phyloP scores from a whole-genome alignment of 225 moss, liverwort and hornwort genomes.

The Marchantia paleacea region DNA sequence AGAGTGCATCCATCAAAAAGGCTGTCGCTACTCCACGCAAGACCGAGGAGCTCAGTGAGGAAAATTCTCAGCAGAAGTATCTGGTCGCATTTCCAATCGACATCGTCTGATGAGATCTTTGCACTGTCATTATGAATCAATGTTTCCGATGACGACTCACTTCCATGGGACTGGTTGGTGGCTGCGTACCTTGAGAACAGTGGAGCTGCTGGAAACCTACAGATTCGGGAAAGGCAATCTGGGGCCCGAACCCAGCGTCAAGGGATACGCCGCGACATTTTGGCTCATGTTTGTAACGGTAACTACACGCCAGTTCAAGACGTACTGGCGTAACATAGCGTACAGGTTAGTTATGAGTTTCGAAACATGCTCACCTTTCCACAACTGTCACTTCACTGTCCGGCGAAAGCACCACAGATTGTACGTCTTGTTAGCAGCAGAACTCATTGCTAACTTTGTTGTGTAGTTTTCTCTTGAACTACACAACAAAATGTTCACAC shows the following conservation, averaged over 20 bases:
- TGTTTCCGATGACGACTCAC: no score
- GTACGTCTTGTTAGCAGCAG: no score
- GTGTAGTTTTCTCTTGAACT: not conserved
- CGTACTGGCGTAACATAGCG: slow-evolving; percentile 86
- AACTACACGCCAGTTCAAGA: slow-evolving; percentile 62
- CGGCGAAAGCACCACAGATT: no score
- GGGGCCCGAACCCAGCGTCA: slow-evolving; percentile 49
- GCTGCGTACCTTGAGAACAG: slow-evolving; percentile 42
- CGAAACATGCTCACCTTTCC: not conserved
- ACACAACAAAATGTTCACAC: no score
- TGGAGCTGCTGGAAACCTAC: slow-evolving; percentile 57
- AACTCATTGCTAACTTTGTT: not conserved
- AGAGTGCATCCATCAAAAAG: no score
- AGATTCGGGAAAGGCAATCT: slow-evolving; percentile 75
- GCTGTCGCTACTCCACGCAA: no score
- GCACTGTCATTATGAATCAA: no score
- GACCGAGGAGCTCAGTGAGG: no score
- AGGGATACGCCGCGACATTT: slow-evolving; percentile 65
- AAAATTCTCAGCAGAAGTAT: no score
- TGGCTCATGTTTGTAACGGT: slow-evolving; percentile 61
- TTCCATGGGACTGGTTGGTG: slow-evolving; percentile 59
- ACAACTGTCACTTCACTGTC: no score
- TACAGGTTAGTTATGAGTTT: slow-evolving; percentile 56
- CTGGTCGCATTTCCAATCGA: no score
- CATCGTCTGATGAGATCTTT: no score